A percentile compares a stretch with the other conserved stretches of the same genome.
These are phyloP conservation scores for Pelargonium citronellum DNA, from an alignment of 441 rosid genomes.

Conservation along the genomic window DNA sequence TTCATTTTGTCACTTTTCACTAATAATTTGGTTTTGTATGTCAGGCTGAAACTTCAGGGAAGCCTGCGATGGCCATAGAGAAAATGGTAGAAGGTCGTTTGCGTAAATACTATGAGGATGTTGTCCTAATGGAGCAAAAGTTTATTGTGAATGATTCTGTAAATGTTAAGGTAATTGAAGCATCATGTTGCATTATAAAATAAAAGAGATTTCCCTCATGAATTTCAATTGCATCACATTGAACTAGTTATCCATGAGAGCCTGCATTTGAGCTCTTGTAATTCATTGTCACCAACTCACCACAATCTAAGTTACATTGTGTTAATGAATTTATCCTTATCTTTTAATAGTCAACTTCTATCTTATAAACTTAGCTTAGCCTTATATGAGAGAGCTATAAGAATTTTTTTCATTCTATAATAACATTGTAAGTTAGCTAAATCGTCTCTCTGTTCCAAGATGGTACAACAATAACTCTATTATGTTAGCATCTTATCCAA, in stretches of 20 bases:
- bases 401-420: too few species aligned
- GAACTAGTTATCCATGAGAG: neutral
- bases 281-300: neutral
- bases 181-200: neutral
- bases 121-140: slow-evolving; percentile 82
- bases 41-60: slow-evolving; percentile 88
- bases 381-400: too few species aligned
- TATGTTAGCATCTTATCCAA: too few species aligned
- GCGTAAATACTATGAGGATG: slow-evolving; percentile 86
- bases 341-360: too few species aligned
- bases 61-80: slow-evolving; percentile 68
- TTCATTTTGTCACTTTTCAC: neutral
- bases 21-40: slow-evolving; percentile 21
- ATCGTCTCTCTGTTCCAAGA: too few species aligned
- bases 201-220: neutral
- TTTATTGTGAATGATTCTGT: slow-evolving; percentile 60
- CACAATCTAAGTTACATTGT: too few species aligned
- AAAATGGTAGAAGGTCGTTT: slow-evolving; percentile 94
- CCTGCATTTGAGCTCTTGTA: neutral
- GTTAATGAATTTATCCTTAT: too few species aligned
- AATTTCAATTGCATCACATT: neutral
- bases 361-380: too few species aligned
- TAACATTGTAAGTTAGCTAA: too few species aligned
- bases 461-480: too few species aligned
- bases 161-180: slow-evolving; percentile 50